phyloP scores from a whole-genome alignment of 257 asterid species.

The Capsicum baccatum region DNA sequence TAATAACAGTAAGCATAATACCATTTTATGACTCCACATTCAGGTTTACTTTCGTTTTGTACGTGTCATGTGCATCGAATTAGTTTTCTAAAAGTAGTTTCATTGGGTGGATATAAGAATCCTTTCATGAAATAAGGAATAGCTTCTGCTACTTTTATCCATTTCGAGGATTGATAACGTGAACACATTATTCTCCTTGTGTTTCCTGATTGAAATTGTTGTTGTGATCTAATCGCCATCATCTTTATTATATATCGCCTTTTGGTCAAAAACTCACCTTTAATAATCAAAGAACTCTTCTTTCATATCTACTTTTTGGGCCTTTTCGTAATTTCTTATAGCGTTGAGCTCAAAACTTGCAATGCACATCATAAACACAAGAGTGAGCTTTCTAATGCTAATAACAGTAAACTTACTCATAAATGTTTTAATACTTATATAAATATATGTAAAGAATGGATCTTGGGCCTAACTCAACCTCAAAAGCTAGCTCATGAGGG shows the following conservation, averaged over 20 bases:
- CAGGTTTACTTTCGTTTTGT: neutral
- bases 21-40: neutral
- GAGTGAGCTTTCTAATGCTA: neutral
- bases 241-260: neutral
- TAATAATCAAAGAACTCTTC: neutral
- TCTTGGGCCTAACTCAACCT: too few relatives aligned
- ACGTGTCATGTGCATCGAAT: neutral
- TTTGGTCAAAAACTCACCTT: neutral
- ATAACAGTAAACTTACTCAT: neutral
- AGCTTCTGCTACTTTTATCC: neutral
- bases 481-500: too few relatives aligned
- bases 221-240: neutral
- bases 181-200: neutral
- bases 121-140: neutral
- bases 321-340: neutral
- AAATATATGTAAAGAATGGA: too few relatives aligned
- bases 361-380: neutral
- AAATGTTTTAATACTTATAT: neutral
- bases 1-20: neutral
- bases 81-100: neutral
- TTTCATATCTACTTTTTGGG: neutral
- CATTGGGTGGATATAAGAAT: neutral
- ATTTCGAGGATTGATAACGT: slow-evolving; percentile 25
- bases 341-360: neutral
- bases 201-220: neutral